Evolutionary conservation across 257 asterid species (phyloP).

Genomic region (Dorcoceras hygrometricum): DNA sequence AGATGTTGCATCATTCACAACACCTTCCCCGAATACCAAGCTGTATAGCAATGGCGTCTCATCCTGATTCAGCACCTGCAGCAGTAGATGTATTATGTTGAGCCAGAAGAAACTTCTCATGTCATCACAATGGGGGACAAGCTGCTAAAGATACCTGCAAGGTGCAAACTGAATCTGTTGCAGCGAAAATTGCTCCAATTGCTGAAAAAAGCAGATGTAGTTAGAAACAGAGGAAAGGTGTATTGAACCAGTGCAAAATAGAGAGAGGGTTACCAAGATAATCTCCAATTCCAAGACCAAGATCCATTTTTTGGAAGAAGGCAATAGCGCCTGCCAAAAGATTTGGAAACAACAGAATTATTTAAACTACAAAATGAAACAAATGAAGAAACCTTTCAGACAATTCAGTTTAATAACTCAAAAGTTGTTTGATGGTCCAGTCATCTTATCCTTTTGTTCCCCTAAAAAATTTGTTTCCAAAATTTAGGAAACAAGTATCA

Average conservation of each 20-base stretch:
- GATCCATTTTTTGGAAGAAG: conserved; percentile 39
- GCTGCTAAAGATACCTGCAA: conserved; percentile 59
- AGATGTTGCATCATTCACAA: conserved; percentile 96
- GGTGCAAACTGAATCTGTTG: conserved; percentile 99
- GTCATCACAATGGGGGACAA: conserved; percentile 10
- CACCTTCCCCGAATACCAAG: conserved; percentile 98
- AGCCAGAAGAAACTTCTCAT: conserved; percentile 13
- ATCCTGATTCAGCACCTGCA: conserved; percentile 92
- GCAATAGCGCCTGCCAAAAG: conserved; percentile 40
- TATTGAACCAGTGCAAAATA: background rate
- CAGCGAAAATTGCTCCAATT: conserved; percentile 94
- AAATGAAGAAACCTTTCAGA: conserved; percentile 5
- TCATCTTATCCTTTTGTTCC: background rate
- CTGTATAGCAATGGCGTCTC: conserved; percentile 97
- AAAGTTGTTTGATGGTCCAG: background rate
- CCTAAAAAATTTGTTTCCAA: background rate
- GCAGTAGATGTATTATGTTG: conserved; percentile 22
- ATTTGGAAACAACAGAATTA: background rate
- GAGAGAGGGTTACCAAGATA: conserved; percentile 39
- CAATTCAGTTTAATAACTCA: conserved; percentile 2
- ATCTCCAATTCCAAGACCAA: conserved; percentile 53
- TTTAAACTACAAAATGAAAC: conserved; percentile 12
- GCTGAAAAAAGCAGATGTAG: conserved; percentile 47
- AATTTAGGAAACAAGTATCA: conserved; percentile 9
- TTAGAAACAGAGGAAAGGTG: conserved; percentile 18